Percentiles rank a stretch among this genome's conserved stretches.
These are phyloP conservation scores for Penicillium sp. DNA, from an alignment of 2,329 filamentous ascomycete species.

Conservation along the genomic window DNA sequence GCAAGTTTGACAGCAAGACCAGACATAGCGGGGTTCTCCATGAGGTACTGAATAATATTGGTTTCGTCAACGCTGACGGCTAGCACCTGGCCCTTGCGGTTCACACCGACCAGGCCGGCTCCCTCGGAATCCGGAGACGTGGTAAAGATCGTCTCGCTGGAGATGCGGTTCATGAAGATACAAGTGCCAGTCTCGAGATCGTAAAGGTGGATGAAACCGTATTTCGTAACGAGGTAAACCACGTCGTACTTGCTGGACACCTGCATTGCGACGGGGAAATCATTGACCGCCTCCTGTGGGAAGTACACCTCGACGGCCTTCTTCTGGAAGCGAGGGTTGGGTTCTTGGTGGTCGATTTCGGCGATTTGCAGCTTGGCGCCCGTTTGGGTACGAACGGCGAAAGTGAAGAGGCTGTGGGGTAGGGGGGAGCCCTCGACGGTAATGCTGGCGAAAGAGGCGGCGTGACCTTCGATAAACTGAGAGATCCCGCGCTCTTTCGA, in stretches of 20 bases:
- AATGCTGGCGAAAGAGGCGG: constrained; percentile 84
- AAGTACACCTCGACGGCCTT: constrained; percentile 98
- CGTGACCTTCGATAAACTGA: constrained; percentile 95
- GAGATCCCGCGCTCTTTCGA: constrained; percentile 93
- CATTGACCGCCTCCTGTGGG: constrained; percentile 85
- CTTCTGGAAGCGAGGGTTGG: constrained; percentile 84
- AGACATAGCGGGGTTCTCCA: constrained; percentile 90
- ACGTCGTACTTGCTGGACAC: constrained; percentile 94
- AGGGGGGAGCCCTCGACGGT: constrained; percentile 78
- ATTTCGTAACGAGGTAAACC: constrained; percentile 96
- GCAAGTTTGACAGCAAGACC: constrained; percentile 93
- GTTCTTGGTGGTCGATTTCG: constrained; percentile 86
- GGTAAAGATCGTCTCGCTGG: constrained; percentile 97
- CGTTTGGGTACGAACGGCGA: constrained; percentile 79
- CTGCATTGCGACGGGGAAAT: constrained; percentile 97
- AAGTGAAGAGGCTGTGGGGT: constrained; percentile 93
- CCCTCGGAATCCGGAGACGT: constrained; percentile 76
- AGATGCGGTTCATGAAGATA: constrained; percentile 99
- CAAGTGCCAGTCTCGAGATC: constrained; percentile 90
- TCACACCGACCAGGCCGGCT: constrained; percentile 84
- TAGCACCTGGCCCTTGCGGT: constrained; percentile 93
- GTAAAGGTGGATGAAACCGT: constrained; percentile 97
- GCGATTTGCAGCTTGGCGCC: constrained; percentile 96
- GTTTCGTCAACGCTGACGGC: constrained; percentile 88
- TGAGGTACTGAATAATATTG: constrained; percentile 84